Base-by-base conservation (phyloP, 345 rosid genomes). In the Balakata baccata region DNA sequence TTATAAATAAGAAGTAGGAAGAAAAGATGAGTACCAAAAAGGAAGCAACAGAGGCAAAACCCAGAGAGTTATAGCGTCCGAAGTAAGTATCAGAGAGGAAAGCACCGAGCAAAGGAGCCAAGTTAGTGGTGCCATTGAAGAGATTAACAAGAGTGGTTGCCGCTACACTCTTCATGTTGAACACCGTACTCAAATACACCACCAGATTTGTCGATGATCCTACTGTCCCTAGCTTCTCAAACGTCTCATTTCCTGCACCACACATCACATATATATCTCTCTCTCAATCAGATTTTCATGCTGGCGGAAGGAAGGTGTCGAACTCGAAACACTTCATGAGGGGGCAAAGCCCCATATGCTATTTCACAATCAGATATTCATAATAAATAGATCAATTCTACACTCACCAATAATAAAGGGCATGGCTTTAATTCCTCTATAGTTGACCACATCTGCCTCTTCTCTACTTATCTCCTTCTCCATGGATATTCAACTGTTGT, bases 161-260 rank as follows among this genome's bases (percentile, higher is more conserved):
- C 0, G 74, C 66, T 25, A 84, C 67, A 66, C 69, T 80, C 75
- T 73, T 80, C 84, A 84, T 75, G 75, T 84, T 75, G 72, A 84
- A 84, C 5, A 80, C 82, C 7, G 77, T 81, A 0, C 72, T 82
- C 12, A 84, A 72, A 54, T 84, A 84, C 20, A 84, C 81, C 58
- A 69, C 58, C 11, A 84, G 79, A 56, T 84, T 84, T 63, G 83
- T 11, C 4, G 56, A 16, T 9, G 87, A 68, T 0, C 87, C 87
- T 1, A 82, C 11, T 0, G 85, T 79, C 0, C 87, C 87, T 14
- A 81, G 68, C 80, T 84, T 84, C 77, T 84, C 87, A 61, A 81
- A 84, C 0, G 83, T 77, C 72, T 84, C 85, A 60, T 60, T 60
- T 34, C 64, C 64, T 60, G 64, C 64, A 60, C 0, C 34, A 29